Percentiles rank a stretch among this genome's conserved stretches.
phyloP scores from a whole-genome alignment of 2,329 filamentous ascomycete species.

The Pseudogymnoascus sp. region DNA sequence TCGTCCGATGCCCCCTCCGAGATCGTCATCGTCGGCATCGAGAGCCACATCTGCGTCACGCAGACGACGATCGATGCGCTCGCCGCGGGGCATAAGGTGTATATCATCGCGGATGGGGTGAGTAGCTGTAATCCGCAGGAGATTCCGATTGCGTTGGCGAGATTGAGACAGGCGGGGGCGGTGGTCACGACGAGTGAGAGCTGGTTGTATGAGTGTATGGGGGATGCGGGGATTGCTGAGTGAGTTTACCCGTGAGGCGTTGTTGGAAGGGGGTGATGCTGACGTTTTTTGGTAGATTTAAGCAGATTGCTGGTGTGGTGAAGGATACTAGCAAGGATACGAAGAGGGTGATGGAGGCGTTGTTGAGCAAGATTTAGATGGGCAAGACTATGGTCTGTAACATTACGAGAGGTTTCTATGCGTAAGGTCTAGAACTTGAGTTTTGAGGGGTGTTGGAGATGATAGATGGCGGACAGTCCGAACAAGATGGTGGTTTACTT shows the following conservation, averaged over 20 bases:
- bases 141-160: slow-evolving; percentile 65
- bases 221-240: slow-evolving; percentile 63
- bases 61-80: slow-evolving; percentile 84
- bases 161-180: slow-evolving; percentile 68
- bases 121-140: slow-evolving; percentile 80
- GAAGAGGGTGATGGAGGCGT: slow-evolving; percentile 53
- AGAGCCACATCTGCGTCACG: slow-evolving; percentile 88
- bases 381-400: slow-evolving; percentile 21
- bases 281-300: slow-evolving; percentile 43
- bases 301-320: slow-evolving; percentile 62
- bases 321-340: slow-evolving; percentile 69
- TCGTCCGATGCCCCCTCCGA: slow-evolving; percentile 36
- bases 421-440: not conserved
- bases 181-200: slow-evolving; percentile 81
- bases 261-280: slow-evolving; percentile 10
- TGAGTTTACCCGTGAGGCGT: slow-evolving; percentile 22
- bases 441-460: not conserved
- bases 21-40: slow-evolving; percentile 80
- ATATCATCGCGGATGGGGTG: slow-evolving; percentile 81
- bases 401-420: not conserved
- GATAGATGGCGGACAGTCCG: not conserved
- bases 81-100: slow-evolving; percentile 67
- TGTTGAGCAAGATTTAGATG: slow-evolving; percentile 57
- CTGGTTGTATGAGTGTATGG: slow-evolving; percentile 81
- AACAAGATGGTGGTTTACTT: not conserved